Evolutionary conservation across 768 basidiomycete genomes (phyloP).

Genomic region (Rhodotorula kratochvilovae): DNA sequence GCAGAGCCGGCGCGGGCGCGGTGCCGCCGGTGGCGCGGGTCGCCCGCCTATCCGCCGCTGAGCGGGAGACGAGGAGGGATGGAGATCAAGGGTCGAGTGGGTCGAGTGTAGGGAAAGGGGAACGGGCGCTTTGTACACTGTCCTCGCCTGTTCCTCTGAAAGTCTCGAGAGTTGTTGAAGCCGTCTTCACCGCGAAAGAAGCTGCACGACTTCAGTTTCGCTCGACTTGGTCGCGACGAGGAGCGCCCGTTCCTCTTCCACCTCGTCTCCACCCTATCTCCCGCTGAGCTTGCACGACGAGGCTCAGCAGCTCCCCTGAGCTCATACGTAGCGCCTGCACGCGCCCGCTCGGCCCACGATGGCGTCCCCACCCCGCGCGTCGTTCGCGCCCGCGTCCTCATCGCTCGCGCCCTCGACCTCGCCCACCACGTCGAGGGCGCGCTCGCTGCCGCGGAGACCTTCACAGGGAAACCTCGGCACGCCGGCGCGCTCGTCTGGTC

Average conservation of each 20-base stretch:
- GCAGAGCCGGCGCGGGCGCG: slow-evolving; percentile 30
- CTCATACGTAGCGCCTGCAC: no score
- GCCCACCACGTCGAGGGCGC: no score
- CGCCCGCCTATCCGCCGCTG: slow-evolving; percentile 30
- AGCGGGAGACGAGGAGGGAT: neutral
- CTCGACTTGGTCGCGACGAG: no score
- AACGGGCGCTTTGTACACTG: neutral
- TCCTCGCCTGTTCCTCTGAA: neutral
- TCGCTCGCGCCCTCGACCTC: neutral
- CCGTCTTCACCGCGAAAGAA: no score
- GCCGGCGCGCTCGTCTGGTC: no score
- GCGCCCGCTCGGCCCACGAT: neutral
- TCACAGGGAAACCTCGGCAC: neutral
- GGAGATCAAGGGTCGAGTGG: neutral
- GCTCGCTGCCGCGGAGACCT: neutral
- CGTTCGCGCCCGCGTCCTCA: neutral
- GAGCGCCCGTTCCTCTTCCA: no score
- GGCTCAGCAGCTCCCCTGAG: no score
- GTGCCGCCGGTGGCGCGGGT: slow-evolving; percentile 12
- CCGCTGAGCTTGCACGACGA: no score
- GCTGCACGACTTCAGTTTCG: no score
- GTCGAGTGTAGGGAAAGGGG: neutral
- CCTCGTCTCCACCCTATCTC: no score
- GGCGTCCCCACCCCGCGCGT: neutral
- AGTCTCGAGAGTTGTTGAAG: no score